These are phyloP conservation scores for Mycena rosella DNA, from an alignment of 768 basidiomycete species.

Conservation along the genomic window DNA sequence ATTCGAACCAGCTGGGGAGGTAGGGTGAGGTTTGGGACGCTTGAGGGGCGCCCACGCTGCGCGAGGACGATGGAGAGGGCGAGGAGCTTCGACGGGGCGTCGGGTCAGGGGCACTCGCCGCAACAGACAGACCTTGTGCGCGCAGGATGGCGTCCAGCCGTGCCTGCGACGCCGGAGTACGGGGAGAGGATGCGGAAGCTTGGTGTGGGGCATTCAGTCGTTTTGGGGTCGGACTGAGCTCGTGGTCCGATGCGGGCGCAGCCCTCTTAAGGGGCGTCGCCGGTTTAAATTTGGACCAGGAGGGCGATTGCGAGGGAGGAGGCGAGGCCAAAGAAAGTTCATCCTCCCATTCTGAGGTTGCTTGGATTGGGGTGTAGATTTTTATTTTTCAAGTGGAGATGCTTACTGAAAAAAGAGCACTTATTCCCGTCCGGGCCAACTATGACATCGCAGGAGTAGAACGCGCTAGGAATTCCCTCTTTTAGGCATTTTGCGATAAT, in stretches of 20 bases:
- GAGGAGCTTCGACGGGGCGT: not conserved
- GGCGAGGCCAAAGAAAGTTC: conserved; percentile 1
- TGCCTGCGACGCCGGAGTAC: conserved; percentile 17
- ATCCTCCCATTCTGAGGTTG: conserved; percentile 33
- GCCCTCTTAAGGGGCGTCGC: conserved; percentile 21
- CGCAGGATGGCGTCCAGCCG: conserved; percentile 21
- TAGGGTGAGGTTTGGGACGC: not conserved
- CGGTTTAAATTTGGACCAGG: not conserved
- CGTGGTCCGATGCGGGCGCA: conserved; percentile 14
- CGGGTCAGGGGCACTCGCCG: not conserved
- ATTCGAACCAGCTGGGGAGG: conserved; percentile 8
- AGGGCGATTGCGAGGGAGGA: not conserved
- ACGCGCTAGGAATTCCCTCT: not conserved
- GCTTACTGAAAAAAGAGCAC: conserved; percentile 31
- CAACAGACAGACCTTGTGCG: conserved; percentile 4
- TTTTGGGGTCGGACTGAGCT: conserved; percentile 13
- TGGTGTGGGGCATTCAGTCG: not conserved
- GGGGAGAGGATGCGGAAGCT: conserved; percentile 14
- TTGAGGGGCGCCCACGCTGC: not conserved
- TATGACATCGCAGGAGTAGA: conserved; percentile 22
- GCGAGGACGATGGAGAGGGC: conserved; percentile 16
- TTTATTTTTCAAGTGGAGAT: no score
- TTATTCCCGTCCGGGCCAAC: not conserved
- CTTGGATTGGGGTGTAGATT: not conserved
- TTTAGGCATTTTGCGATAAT: no score